Conservation (phyloP, 1,284 basidiomycete genomes). For the Pseudozyma flocculosa region DNA sequence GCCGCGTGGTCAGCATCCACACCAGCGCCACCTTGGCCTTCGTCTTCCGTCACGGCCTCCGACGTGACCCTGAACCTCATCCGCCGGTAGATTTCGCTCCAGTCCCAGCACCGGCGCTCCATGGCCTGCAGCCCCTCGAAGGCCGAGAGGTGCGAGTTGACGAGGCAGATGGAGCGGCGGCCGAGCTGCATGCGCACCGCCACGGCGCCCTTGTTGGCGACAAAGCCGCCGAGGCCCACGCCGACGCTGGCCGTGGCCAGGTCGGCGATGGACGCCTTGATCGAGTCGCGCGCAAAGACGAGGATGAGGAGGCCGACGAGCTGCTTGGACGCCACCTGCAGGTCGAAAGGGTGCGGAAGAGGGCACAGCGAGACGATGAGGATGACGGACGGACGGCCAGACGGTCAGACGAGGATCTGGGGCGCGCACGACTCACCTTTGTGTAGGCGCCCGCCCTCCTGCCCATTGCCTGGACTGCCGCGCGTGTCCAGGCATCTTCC, state of each 20-base stretch:
- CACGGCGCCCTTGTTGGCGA: conserved; percentile 66
- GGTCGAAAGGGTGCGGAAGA: no score
- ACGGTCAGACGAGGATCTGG: no score
- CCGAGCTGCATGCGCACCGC: conserved; percentile 85
- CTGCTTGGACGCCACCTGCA: conserved; percentile 26
- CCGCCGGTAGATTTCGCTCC: conserved; percentile 35
- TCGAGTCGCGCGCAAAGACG: conserved; percentile 12
- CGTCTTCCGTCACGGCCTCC: no score
- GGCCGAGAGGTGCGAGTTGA: conserved; percentile 92
- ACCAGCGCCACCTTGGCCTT: no score
- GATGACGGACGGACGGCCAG: no score
- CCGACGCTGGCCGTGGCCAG: conserved; percentile 24
- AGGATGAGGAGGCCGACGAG: conserved; percentile 35
- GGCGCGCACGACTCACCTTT: no score
- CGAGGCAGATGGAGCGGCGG: conserved; percentile 87
- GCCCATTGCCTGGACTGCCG: conserved; percentile 16
- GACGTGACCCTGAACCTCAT: conserved; percentile 15
- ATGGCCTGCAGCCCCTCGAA: conserved; percentile 32
- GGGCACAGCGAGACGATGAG: no score
- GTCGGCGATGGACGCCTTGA: conserved; percentile 11
- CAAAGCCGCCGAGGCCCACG: conserved; percentile 36
- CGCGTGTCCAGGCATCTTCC: conserved; percentile 24
- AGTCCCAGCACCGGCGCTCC: conserved; percentile 39
- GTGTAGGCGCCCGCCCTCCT: conserved; percentile 8
- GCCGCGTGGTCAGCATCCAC: no score